A percentile compares a stretch with the other conserved stretches of the same genome.
Conservation (phyloP, 495 filamentous ascomycete genomes). For the Xylaria bambusicola region DNA sequence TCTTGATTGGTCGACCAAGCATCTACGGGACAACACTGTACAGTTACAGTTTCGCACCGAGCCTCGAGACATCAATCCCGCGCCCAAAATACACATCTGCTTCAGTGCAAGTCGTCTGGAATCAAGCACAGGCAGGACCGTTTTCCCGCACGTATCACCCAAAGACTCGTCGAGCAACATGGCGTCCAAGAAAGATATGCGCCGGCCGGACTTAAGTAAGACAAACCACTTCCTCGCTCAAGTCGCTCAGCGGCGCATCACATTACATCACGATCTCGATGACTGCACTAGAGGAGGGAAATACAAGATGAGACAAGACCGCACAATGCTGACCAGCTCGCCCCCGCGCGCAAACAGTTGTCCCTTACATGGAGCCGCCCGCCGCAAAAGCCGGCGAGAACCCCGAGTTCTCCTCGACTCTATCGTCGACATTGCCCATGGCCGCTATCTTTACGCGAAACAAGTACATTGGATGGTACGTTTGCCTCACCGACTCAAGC, state of each 20-base stretch:
- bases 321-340: slow-evolving; percentile 16
- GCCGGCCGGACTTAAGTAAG: slow-evolving; percentile 79
- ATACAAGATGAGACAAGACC: slow-evolving; percentile 40
- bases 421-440: slow-evolving; percentile 88
- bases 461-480: slow-evolving; percentile 83
- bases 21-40: background rate
- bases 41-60: background rate
- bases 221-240: background rate
- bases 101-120: background rate
- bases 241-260: slow-evolving; percentile 5
- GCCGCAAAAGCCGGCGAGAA: slow-evolving; percentile 42
- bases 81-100: background rate
- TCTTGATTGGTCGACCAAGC: background rate
- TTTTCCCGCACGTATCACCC: background rate
- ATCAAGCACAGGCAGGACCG: background rate
- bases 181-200: slow-evolving; percentile 84
- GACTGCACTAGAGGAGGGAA: slow-evolving; percentile 25
- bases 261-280: slow-evolving; percentile 16
- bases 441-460: slow-evolving; percentile 92
- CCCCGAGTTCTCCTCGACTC: slow-evolving; percentile 60
- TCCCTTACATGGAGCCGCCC: slow-evolving; percentile 56
- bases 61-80: background rate
- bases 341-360: slow-evolving; percentile 36
- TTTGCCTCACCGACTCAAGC: no score
- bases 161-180: slow-evolving; percentile 44